Evolutionary conservation across 495 filamentous ascomycete species (phyloP), one percentile per base, ranked within the genome.

Genomic region (Extremus antarcticus): DNA sequence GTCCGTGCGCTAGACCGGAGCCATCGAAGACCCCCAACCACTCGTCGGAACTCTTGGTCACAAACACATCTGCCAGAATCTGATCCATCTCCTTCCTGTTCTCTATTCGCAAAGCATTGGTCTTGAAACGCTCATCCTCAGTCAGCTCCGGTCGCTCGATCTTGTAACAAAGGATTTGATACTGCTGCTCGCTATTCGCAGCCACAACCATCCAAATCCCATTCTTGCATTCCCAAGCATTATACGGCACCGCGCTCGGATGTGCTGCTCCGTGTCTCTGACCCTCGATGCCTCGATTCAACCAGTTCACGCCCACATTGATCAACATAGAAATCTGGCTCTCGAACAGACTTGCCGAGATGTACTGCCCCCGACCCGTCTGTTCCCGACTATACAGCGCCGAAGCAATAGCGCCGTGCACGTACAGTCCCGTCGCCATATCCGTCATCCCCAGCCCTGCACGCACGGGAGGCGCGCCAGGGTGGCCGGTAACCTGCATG

Each of bases 131-230:
- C 2, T 52, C 17, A 43, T 70, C 68, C 29, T 60, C 57, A 1
- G 57, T 54, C 56, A 64, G 61, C 21, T 67, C 66, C 15, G 50
- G 45, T 10, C 62, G 55, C 1, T 47, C 53, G 17, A 70, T 51
- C 46, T 56, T 55, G 29, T 60, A 53, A 54, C 64, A 66, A 9
- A 70, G 55, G 11, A 62, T 61, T 22, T 54, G 57, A 51, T 66
- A 70, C 21, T 67, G 65, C 22, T 60, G 60, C 55, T 70, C 68
- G 50, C 67, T 70, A 57, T 64, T 67, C 43, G 64, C 68, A n/a
- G 64, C 68, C 25, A 68, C 51, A 7, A 62, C 64, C 19, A 70
- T 55, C 53, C 67, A 67, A 39, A 62, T 39, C 0, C 63, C 65
- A 47, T 70, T 63, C 25, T 55, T 55, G 15, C 66, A 67, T 50